Base-by-base conservation (phyloP, 345 rosid species). In the Anastatica hierochuntica region DNA sequence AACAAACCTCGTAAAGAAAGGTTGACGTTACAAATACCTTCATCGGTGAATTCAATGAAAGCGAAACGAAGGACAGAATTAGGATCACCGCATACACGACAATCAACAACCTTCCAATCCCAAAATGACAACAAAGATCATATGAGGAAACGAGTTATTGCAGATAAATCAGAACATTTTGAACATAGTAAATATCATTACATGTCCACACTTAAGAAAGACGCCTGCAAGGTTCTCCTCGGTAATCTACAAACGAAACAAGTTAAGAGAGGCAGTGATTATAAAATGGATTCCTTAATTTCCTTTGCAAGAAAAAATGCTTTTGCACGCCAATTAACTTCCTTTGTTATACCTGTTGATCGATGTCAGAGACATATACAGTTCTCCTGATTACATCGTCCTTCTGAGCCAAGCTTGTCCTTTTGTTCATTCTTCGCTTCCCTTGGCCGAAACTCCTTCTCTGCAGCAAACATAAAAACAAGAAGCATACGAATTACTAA, bases 41-140 rank as follows among this genome's bases (percentile, higher is more conserved):
- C 97, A 63, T 74, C 79, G 43, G 95, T 88, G 54, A 92, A 92
- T 71, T 92, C 72, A 38, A 94, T 61, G 60, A 94, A 94, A 49
- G 99, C 97, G 55, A 94, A 94, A 37, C 94, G 97, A 47, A 94
- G 99, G 56, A 68, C 72, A 29, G 99, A 85, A 64, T 84, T 83
- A 13, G 99, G 95, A 66, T 94, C 99, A 38, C 99, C 99, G 45
- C 99, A 94, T 14, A 88, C 82, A 49, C 99, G 99, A 64, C 99
- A 94, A 68, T 94, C 99, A 78, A 88, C 90, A 70, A 84, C 87
- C 94, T 68, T 45, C 18, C 4, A 1, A 59, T 52, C 15, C 56
- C 31, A 45, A 58, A 52, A 37, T n/a, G 13, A 56, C 5, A 8
- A 39, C 27, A 24, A 45, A 30, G 2, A 37, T 13, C 13, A 21